Base-by-base conservation (phyloP, 2,329 filamentous ascomycete genomes). In the Apiospora rasikravindrae region DNA sequence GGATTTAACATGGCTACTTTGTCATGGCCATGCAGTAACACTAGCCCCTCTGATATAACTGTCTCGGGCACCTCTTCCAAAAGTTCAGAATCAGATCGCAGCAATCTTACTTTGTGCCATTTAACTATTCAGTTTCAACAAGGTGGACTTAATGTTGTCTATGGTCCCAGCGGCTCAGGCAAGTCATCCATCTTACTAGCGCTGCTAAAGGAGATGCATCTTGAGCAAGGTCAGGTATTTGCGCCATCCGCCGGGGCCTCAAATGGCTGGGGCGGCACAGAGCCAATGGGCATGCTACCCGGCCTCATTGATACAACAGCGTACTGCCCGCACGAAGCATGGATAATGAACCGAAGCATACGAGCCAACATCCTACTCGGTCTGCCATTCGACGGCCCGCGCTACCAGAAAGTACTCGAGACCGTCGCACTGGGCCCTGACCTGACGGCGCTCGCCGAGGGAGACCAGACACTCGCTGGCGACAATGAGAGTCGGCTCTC, bases 311-410 rank as follows among this genome's bases (percentile, higher is more conserved):
- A n/a, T 29, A 13, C 29, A 10, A 37, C 19, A 1, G 40, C 72
- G 45, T 66, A 37, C 19, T 57, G 40, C 49, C 67, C 44, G 7
- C 68, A 69, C n/a, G 45, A 42, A 24, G 90, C 92, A 13, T 94
- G 92, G 92, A 85, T 94, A 40, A 89, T 93, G 72, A 94, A 94
- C 77, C 91, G 89, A 69, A 70, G 74, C 45, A 71, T 76, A 24
- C 72, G 74, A 47, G 69, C 74, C 16, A 76, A 75, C 49, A 75
- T 76, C 14, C 49, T 74, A 0, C 71, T 72, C 40, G 71, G 70
- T 26, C 69, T 69, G 26, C 67, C 67, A 11, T 74, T 76, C 44
- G 71, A 76, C 51, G 66, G 69, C n/a, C 22, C 33, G 6, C 69
- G 74, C n/a, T 77, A 77, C 53, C 40, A 69, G 2, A 51, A 70